A percentile compares a stretch with the other conserved stretches of the same genome.
These are phyloP conservation scores for Hirsutella thompsonii DNA, from an alignment of 2,329 filamentous ascomycete genomes.

Conservation along the genomic window DNA sequence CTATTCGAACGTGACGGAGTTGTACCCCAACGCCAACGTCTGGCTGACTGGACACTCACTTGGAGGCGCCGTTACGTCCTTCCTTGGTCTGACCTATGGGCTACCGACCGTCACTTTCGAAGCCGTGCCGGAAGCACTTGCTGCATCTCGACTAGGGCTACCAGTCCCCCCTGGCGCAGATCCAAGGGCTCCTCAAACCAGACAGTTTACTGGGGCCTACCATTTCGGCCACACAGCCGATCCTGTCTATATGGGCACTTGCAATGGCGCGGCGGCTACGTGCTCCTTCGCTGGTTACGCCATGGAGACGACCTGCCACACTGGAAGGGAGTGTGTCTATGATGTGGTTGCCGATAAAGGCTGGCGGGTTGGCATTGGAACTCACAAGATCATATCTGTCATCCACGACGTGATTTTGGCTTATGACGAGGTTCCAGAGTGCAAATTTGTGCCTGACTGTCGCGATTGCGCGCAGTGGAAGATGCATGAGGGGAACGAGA, in stretches of 20 bases:
- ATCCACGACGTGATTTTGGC: conserved; percentile 77
- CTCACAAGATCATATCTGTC: conserved; percentile 79
- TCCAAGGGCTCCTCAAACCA: conserved; percentile 55
- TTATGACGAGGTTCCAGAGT: conserved; percentile 71
- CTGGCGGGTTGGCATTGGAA: conserved; percentile 83
- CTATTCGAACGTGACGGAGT: conserved; percentile 79
- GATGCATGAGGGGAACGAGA: conserved; percentile 86
- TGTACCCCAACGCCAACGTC: conserved; percentile 73
- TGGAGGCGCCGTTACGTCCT: conserved; percentile 76
- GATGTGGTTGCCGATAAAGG: conserved; percentile 86
- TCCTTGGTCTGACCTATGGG: conserved; percentile 84
- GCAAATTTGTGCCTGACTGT: conserved; percentile 64
- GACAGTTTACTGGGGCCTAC: conserved; percentile 63
- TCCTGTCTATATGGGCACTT: conserved; percentile 86
- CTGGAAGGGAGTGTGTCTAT: conserved; percentile 77
- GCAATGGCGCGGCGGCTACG: conserved; percentile 77
- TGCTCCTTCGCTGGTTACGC: conserved; percentile 91
- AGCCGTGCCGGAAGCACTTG: conserved; percentile 80
- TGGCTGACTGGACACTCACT: conserved; percentile 92
- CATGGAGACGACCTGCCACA: conserved; percentile 85
- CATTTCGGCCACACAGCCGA: conserved; percentile 96
- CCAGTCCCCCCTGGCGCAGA: conserved; percentile 72
- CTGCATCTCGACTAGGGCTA: conserved; percentile 72
- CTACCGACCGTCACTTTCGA: conserved; percentile 87
- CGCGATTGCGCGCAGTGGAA: conserved; percentile 90